Evolutionary conservation across 352 stramenopile species (phyloP), one percentile per base, ranked within the genome.

Genomic region (Pythium pyrilobum): DNA sequence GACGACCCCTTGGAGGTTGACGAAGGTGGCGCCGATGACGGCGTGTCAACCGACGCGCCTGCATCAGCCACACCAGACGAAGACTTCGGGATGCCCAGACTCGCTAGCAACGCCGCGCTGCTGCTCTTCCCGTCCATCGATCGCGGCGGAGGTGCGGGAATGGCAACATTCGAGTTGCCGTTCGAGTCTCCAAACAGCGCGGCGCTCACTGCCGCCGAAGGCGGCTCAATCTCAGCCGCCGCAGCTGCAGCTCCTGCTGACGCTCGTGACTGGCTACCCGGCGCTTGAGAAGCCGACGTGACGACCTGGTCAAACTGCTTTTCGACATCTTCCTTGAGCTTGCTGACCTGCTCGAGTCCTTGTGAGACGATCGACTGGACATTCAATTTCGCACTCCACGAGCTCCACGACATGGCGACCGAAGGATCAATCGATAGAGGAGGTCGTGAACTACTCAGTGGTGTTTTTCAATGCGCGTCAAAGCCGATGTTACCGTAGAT

Each of bases 301-400:
- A 93, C 78, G 32, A 81, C 78, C 55, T 93, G 77, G 42, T 93
- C 83, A 50, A 93, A 93, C 52, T 89, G 84, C 64, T 93, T 93
- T 64, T 93, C 83, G 45, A 93, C 83, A 56, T 93, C 83, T 60
- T 93, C 83, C 20, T 81, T 81, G 51, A 93, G 67, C 72, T 71
- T 89, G 36, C 65, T 75, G 48, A 93, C 83, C 59, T 93, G 83
- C 56, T 93, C 83, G 28, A 93, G 64, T 13, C 83, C 83, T 56
- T 92, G 83, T 16, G 78, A 87, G 29, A 93, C 83, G 64, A 93
- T 86, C 29, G 76, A 88, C 58, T 81, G 79, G 39, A 93, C 74
- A 48, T 90, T 93, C 50, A 93, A 54, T 58, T 81, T 80, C 50
- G 70, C 58, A 48, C 77, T 69, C 81, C 81, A 91, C 24, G 66